These are phyloP conservation scores for Physcomitrellopsis africana DNA, from an alignment of 225 moss, liverwort and hornwort species.

Conservation along the genomic window DNA sequence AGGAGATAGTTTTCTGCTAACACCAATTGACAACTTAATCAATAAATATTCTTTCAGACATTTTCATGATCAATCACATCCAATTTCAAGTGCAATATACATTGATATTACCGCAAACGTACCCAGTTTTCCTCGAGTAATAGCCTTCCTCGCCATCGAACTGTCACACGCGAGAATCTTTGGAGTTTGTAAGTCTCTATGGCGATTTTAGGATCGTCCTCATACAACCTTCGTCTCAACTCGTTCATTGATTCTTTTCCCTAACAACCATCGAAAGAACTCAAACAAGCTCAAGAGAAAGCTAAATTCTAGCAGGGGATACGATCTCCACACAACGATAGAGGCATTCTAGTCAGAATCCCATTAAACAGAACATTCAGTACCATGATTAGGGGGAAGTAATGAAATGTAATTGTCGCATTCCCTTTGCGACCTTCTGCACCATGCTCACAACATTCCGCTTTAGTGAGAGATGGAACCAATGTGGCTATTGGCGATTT, in stretches of 20 bases:
- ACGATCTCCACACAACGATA: background rate
- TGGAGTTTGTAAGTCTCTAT: slow-evolving; percentile 27
- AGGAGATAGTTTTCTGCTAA: slow-evolving; percentile 50
- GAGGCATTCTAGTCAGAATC: background rate
- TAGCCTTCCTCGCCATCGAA: slow-evolving; percentile 51
- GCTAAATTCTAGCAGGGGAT: background rate
- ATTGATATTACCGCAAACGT: slow-evolving; percentile 2
- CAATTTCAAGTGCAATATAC: background rate
- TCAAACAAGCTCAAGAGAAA: background rate
- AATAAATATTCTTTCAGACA: slow-evolving; percentile 17
- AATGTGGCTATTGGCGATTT: background rate
- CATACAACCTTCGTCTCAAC: slow-evolving; percentile 42
- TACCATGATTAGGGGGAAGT: slow-evolving; percentile 58
- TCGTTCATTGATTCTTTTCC: slow-evolving; percentile 43
- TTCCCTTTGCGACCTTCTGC: slow-evolving; percentile 43
- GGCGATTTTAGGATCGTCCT: slow-evolving; percentile 31
- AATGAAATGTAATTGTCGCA: slow-evolving; percentile 56
- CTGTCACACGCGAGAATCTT: slow-evolving; percentile 44
- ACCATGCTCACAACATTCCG: slow-evolving; percentile 19
- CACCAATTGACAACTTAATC: slow-evolving; percentile 28
- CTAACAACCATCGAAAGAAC: slow-evolving; percentile 16
- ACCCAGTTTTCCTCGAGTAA: slow-evolving; percentile 53
- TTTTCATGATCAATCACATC: background rate
- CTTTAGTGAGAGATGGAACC: background rate
- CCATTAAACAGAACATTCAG: too few relatives aligned